Percentiles rank a stretch among this genome's conserved stretches.
phyloP scores from a whole-genome alignment of 2,329 filamentous ascomycete species.

The Teratosphaeria gauchensis region DNA sequence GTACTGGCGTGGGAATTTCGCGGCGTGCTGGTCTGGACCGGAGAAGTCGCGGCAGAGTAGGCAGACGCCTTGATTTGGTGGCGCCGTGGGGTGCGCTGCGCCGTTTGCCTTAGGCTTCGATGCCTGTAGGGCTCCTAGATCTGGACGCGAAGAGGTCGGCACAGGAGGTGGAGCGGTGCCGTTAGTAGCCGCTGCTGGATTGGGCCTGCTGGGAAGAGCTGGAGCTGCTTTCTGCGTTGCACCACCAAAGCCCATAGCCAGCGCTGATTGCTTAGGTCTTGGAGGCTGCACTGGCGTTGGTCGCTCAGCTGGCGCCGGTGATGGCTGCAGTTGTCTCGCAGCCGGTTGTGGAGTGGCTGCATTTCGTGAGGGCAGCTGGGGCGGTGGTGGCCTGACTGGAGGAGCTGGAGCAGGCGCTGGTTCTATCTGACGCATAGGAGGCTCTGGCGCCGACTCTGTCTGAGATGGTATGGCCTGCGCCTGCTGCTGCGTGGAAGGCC shows the following conservation, averaged over 20 bases:
- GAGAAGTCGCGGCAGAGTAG: conserved; percentile 83
- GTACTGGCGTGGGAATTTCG: conserved; percentile 61
- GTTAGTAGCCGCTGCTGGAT: conserved; percentile 6
- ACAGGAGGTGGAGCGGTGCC: conserved; percentile 39
- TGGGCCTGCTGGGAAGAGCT: conserved; percentile 7
- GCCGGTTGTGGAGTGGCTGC: conserved; percentile 2
- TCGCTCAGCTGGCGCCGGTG: not conserved
- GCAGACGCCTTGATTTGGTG: conserved; percentile 41
- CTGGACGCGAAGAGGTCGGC: conserved; percentile 46
- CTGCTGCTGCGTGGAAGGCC: conserved; percentile 3
- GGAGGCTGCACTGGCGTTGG: conserved; percentile 8
- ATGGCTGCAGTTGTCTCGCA: not conserved
- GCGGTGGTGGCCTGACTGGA: not conserved
- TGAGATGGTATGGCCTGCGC: not conserved
- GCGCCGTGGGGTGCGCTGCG: conserved; percentile 8
- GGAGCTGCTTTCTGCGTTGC: conserved; percentile 6
- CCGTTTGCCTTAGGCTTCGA: conserved; percentile 35
- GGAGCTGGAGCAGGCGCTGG: not conserved
- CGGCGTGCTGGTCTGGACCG: conserved; percentile 65
- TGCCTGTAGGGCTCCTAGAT: conserved; percentile 46
- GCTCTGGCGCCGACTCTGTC: not conserved
- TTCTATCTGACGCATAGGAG: conserved; percentile 1
- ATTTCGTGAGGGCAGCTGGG: not conserved
- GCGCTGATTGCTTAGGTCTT: conserved; percentile 12
- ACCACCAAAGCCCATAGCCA: conserved; percentile 19